Conservation (phyloP, 768 basidiomycete genomes). For the Pleurotus cornucopiae region DNA sequence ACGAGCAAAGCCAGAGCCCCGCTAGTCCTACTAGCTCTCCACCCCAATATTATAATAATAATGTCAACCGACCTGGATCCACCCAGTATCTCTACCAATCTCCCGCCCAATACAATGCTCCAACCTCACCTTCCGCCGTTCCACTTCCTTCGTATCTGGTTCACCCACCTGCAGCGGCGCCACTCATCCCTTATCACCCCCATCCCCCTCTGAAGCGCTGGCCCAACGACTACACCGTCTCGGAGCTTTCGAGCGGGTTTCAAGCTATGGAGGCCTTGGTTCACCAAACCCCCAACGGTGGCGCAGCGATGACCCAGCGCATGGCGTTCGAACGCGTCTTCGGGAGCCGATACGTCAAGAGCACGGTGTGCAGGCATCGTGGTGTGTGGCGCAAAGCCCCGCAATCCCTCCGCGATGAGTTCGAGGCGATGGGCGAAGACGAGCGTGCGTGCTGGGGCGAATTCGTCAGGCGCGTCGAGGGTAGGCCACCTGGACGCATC, state of each 20-base stretch:
- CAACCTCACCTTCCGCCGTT: not conserved
- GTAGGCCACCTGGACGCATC: slow-evolving; percentile 28
- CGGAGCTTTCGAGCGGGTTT: slow-evolving; percentile 60
- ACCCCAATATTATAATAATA: slow-evolving; percentile 1
- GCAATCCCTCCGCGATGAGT: slow-evolving; percentile 40
- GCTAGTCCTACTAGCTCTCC: slow-evolving; percentile 12
- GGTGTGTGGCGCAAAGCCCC: slow-evolving; percentile 62
- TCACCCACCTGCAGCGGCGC: slow-evolving; percentile 19
- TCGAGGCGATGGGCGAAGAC: slow-evolving; percentile 48
- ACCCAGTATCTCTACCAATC: slow-evolving; percentile 2
- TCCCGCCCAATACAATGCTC: not conserved
- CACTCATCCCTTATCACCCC: slow-evolving; percentile 43
- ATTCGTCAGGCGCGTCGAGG: slow-evolving; percentile 61
- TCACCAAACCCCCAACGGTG: slow-evolving; percentile 24
- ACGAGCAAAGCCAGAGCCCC: slow-evolving; percentile 14
- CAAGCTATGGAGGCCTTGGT: slow-evolving; percentile 37
- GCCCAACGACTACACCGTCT: slow-evolving; percentile 75
- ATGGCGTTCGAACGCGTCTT: slow-evolving; percentile 68
- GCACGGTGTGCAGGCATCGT: slow-evolving; percentile 69
- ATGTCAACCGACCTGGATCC: slow-evolving; percentile 13
- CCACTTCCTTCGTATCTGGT: slow-evolving; percentile 22
- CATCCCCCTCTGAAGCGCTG: slow-evolving; percentile 68
- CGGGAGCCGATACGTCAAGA: slow-evolving; percentile 68
- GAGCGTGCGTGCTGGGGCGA: slow-evolving; percentile 67
- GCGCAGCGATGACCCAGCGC: slow-evolving; percentile 48